Evolutionary conservation across 140 eudicot genomes (phyloP).

Genomic region (Bidens hawaiensis): DNA sequence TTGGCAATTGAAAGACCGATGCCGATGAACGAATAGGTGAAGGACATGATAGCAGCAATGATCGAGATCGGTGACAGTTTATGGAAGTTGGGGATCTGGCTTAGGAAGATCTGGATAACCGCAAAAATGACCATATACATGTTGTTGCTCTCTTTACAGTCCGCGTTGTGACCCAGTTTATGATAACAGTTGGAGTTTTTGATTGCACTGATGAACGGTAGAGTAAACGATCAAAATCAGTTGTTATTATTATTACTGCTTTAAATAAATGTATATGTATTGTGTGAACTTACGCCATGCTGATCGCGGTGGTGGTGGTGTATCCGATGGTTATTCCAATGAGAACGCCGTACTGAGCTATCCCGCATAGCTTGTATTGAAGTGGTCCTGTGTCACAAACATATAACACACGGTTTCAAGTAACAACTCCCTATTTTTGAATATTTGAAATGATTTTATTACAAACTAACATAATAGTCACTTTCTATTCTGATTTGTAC

Average conservation of each 20-base stretch:
- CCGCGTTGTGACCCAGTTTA: slow-evolving; percentile 39
- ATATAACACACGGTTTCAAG: too few relatives aligned
- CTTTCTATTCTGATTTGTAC: too few relatives aligned
- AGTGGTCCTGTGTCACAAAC: slow-evolving; percentile 23
- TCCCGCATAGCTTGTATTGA: slow-evolving; percentile 43
- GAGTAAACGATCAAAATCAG: background rate
- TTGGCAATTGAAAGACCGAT: slow-evolving; percentile 66
- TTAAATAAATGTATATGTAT: too few relatives aligned
- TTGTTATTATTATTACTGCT: background rate
- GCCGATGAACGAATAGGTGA: slow-evolving; percentile 58
- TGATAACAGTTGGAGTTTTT: slow-evolving; percentile 69
- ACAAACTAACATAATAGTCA: too few relatives aligned
- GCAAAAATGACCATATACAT: slow-evolving; percentile 66
- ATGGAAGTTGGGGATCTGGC: slow-evolving; percentile 70
- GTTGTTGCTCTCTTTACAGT: slow-evolving; percentile 40
- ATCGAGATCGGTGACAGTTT: slow-evolving; percentile 53
- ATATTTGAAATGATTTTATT: too few relatives aligned
- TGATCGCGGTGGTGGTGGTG: slow-evolving; percentile 71
- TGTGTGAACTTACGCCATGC: slow-evolving; percentile 78
- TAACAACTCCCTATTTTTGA: too few relatives aligned
- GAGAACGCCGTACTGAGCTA: slow-evolving; percentile 50
- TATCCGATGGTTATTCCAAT: slow-evolving; percentile 55
- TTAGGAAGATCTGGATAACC: slow-evolving; percentile 46
- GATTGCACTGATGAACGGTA: slow-evolving; percentile 41
- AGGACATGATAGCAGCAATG: slow-evolving; percentile 79